phyloP scores from a whole-genome alignment of 2,329 filamentous ascomycete species.

The Fonsecaea monophora region DNA sequence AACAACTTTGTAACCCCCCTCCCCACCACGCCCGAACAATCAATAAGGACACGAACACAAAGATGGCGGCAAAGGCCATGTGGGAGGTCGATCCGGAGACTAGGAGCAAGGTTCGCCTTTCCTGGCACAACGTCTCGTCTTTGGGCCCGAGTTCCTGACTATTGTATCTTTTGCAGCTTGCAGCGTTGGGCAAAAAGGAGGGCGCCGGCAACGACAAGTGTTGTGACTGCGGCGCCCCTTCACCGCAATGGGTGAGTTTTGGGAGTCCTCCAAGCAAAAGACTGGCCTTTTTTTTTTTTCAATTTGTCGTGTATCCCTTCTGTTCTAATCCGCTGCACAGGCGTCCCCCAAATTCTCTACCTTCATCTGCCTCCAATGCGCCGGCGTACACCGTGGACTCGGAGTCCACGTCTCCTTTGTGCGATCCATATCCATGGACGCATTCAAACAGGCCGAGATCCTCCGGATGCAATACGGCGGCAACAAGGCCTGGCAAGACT shows the following conservation, averaged over 20 bases:
- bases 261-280: background rate
- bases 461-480: slow-evolving; percentile 92
- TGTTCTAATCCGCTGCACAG: slow-evolving; percentile 46
- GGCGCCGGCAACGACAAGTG: slow-evolving; percentile 84
- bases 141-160: background rate
- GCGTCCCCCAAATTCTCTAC: slow-evolving; percentile 93
- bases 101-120: slow-evolving; percentile 76
- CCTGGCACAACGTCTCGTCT: background rate
- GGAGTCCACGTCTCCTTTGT: slow-evolving; percentile 99
- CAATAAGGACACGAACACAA: slow-evolving; percentile 14
- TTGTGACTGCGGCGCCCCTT: slow-evolving; percentile 94
- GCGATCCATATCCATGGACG: slow-evolving; percentile 97
- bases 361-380: slow-evolving; percentile 97
- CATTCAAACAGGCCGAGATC: slow-evolving; percentile 92
- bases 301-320: slow-evolving; percentile 9
- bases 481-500: slow-evolving; percentile 83
- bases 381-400: slow-evolving; percentile 89
- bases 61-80: slow-evolving; percentile 60
- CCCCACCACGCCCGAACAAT: slow-evolving; percentile 13
- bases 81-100: slow-evolving; percentile 99
- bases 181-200: slow-evolving; percentile 79
- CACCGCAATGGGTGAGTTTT: slow-evolving; percentile 87
- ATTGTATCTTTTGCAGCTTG: slow-evolving; percentile 64
- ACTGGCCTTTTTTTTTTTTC: slow-evolving; percentile 13
- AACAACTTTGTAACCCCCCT: slow-evolving; percentile 8